These are phyloP conservation scores for Pedinophyceae sp. DNA, from an alignment of 139 green algal species.

Conservation along the genomic window DNA sequence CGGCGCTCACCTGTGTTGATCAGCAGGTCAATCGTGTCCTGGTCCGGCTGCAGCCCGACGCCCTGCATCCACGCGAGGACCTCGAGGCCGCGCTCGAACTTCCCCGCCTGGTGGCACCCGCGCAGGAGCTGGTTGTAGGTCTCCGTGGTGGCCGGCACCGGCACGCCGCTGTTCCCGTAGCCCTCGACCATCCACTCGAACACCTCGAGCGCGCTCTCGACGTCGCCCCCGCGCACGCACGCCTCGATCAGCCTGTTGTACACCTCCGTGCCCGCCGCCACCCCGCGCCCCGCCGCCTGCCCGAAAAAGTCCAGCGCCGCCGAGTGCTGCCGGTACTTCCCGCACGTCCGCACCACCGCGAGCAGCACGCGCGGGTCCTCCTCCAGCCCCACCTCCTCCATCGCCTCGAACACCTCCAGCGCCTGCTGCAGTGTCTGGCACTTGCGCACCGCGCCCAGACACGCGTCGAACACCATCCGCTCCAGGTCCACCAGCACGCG, in stretches of 20 bases:
- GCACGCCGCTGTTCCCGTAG: not conserved
- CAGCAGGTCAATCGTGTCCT: too few species aligned
- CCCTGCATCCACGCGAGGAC: not conserved
- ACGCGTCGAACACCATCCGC: too few species aligned
- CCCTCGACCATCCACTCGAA: conserved; percentile 1
- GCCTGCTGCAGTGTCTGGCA: too few species aligned
- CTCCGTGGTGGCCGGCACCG: not conserved
- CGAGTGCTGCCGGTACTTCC: too few species aligned
- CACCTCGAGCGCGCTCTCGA: not conserved
- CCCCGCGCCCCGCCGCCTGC: too few species aligned
- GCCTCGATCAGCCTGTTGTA: not conserved
- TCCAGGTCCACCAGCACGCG: too few species aligned
- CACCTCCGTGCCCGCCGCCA: not conserved
- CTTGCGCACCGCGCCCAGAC: too few species aligned
- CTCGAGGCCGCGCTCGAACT: not conserved
- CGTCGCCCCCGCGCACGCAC: not conserved
- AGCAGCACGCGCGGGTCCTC: too few species aligned
- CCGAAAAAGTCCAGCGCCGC: not conserved
- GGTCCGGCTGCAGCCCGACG: not conserved
- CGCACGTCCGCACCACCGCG: too few species aligned
- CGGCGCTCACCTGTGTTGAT: too few species aligned
- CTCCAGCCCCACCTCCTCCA: too few species aligned
- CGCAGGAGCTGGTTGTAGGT: not conserved
- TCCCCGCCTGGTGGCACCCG: not conserved
- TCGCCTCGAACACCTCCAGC: too few species aligned